Evolutionary conservation across 345 rosid genomes (phyloP), one percentile per base, ranked within the genome.

Genomic region (Lepidium didymum): DNA sequence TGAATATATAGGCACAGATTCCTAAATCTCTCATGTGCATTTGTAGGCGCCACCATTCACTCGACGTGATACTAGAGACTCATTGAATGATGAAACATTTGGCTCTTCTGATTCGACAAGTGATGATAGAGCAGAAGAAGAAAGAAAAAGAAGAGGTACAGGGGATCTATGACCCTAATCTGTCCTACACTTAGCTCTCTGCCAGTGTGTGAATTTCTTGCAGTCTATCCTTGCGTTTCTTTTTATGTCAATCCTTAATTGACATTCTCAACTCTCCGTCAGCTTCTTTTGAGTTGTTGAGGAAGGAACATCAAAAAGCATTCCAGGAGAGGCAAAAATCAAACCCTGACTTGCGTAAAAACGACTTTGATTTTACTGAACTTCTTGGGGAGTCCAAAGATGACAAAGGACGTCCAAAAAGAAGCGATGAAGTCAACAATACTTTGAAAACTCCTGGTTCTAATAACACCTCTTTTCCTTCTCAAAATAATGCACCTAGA

Each of bases 91-190:
- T 61, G 99, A 94, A 81, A 94, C 99, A 47, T 94, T 94, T 81
- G 97, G 99, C 74, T 85, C 96, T 72, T 82, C 89, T 53, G 96
- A 91, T 43, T 64, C 36, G 77, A 73, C 91, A 10, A 81, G 77
- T 67, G 99, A 89, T 60, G 96, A 89, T 75, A 91, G 87, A 79
- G 90, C 88, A 78, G 99, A 91, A 82, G 99, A 91, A 77, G 99
- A 94, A 79, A 86, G 83, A 77, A 86, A 91, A 74, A 87, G 99
- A 81, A 86, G 97, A 89, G 96, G 97, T 94, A 76, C 60, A 67
- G 6, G 21, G 70, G 35, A 31, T 23, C 47, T 73, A 40, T 69
- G 46, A 62, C 57, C 34, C 38, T 49, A 42, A 7, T 4, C 2
- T 56, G 56, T 53, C 47, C 52, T 35, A 56, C 4, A 36, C 18